Percentiles rank a stretch among this genome's conserved stretches.
These are phyloP conservation scores for Rhododendron molle DNA, from an alignment of 148 eudicot species.

Conservation along the genomic window DNA sequence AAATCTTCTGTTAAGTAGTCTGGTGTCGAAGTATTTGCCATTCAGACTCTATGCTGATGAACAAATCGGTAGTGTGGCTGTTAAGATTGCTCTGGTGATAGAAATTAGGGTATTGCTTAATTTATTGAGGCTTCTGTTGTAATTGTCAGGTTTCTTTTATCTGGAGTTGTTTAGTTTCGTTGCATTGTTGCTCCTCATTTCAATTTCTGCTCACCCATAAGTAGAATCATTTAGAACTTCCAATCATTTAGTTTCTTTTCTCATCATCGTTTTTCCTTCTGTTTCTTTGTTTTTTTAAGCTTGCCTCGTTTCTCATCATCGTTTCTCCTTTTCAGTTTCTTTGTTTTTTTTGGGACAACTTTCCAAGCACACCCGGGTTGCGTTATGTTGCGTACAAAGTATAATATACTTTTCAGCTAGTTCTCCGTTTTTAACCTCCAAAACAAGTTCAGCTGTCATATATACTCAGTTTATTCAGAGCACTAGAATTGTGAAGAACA, in stretches of 20 bases:
- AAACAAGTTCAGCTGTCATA: not conserved
- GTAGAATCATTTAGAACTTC: not conserved
- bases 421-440: not conserved
- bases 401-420: not conserved
- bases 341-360: not conserved
- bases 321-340: too few species aligned
- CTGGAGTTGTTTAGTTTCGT: not conserved
- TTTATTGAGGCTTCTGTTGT: not conserved
- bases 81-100: not conserved
- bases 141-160: not conserved
- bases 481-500: not conserved
- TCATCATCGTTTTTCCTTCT: not conserved
- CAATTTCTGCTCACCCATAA: not conserved
- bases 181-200: not conserved
- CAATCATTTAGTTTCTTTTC: not conserved
- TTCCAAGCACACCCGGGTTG: not conserved
- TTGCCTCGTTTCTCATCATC: not conserved
- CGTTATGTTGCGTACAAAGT: not conserved
- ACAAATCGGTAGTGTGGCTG: not conserved
- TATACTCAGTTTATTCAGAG: not conserved
- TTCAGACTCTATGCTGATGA: constrained; percentile 1
- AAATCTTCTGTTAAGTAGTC: not conserved
- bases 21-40: not conserved
- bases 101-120: not conserved
- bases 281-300: too few species aligned